A percentile compares a stretch with the other conserved stretches of the same genome.
Conservation (phyloP, 495 filamentous ascomycete species). For the Penicillium pulvis region DNA sequence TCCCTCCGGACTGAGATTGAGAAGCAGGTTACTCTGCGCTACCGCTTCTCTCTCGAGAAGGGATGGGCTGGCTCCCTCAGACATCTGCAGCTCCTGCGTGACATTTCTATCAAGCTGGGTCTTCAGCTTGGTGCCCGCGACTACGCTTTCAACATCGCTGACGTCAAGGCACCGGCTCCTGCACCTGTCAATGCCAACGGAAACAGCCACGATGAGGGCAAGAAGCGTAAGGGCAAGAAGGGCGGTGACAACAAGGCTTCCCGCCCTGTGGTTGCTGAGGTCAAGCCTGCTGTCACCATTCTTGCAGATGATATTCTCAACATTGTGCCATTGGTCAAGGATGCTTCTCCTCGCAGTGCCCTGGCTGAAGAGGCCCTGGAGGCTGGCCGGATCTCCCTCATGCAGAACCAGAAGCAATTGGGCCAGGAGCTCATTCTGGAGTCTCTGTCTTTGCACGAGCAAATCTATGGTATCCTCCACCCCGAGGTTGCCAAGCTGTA, state of each 20-base stretch:
- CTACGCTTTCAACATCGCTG: constrained; percentile 66
- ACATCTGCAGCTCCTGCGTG: constrained; percentile 83
- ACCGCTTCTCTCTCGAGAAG: constrained; percentile 69
- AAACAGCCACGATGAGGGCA: constrained; percentile 50
- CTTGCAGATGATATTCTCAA: constrained; percentile 84
- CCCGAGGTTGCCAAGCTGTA: constrained; percentile 96
- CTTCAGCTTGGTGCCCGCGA: constrained; percentile 83
- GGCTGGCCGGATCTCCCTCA: constrained; percentile 90
- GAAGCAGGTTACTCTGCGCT: constrained; percentile 70
- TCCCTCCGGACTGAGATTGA: constrained; percentile 69
- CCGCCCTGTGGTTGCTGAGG: constrained; percentile 40
- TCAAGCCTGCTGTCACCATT: constrained; percentile 60
- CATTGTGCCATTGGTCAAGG: constrained; percentile 89
- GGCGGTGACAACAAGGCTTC: constrained; percentile 54
- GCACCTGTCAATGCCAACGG: constrained; percentile 37
- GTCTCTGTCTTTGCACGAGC: constrained; percentile 93
- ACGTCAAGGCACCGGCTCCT: constrained; percentile 31
- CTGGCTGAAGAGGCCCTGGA: constrained; percentile 96
- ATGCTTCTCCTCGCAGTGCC: constrained; percentile 82
- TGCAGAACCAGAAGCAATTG: constrained; percentile 91
- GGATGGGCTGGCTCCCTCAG: constrained; percentile 67
- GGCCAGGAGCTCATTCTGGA: constrained; percentile 95
- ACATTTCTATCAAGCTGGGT: constrained; percentile 86
- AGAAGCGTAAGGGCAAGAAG: constrained; percentile 82
- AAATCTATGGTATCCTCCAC: constrained; percentile 97